phyloP scores from a whole-genome alignment of 169 alveolate species.

The Pseudocohnilembus persalinus region DNA sequence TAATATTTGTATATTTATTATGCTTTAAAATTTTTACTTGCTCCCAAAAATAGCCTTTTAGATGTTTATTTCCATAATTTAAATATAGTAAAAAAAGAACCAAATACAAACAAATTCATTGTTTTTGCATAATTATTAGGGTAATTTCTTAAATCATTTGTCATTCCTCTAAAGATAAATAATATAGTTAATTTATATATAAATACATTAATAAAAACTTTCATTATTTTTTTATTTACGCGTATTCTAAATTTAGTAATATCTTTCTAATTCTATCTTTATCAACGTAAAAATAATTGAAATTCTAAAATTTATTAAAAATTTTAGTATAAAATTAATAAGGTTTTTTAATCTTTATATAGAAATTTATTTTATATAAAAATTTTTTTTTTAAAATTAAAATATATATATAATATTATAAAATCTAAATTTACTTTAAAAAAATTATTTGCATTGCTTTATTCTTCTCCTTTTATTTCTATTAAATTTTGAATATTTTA shows the following conservation, averaged over 20 bases:
- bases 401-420: too few relatives aligned
- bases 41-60: neutral
- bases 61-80: neutral
- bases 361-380: too few relatives aligned
- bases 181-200: too few relatives aligned
- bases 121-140: neutral
- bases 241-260: neutral
- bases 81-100: neutral
- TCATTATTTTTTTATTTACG: neutral
- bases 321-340: too few relatives aligned
- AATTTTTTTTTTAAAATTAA: too few relatives aligned
- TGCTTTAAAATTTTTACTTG: neutral
- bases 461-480: neutral
- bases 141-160: neutral
- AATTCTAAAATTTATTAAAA: neutral
- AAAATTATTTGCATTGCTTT: neutral
- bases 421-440: neutral
- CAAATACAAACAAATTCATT: neutral
- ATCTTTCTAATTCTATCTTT: neutral
- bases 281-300: neutral
- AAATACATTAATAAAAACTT: neutral
- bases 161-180: neutral
- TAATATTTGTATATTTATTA: too few relatives aligned
- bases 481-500: too few relatives aligned
- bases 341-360: too few relatives aligned